These are phyloP conservation scores for Salvia hispanica DNA, from an alignment of 257 asterid species.

Conservation along the genomic window DNA sequence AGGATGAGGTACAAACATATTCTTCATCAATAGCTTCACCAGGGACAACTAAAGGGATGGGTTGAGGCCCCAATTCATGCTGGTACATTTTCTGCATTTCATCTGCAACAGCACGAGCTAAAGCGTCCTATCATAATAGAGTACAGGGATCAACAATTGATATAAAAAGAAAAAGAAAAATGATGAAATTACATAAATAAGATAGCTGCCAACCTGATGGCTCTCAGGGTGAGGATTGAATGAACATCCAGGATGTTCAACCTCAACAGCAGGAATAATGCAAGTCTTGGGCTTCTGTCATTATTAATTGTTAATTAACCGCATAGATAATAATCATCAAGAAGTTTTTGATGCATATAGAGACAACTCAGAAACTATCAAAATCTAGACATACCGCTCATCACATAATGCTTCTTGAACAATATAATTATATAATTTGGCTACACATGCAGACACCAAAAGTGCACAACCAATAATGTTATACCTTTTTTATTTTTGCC, in stretches of 20 bases:
- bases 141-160: conserved; percentile 19
- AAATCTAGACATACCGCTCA: not conserved
- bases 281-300: conserved; percentile 70
- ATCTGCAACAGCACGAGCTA: conserved; percentile 94
- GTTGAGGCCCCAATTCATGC: conserved; percentile 82
- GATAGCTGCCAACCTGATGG: conserved; percentile 64
- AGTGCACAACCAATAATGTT: conserved; percentile 7
- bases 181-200: conserved; percentile 19
- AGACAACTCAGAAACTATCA: conserved; percentile 17
- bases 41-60: conserved; percentile 71
- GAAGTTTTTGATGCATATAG: not conserved
- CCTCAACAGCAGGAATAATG: conserved; percentile 90
- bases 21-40: conserved; percentile 80
- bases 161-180: conserved; percentile 8
- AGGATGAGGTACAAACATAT: conserved; percentile 47
- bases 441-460: conserved; percentile 3
- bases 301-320: conserved; percentile 24
- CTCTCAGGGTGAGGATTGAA: conserved; percentile 83
- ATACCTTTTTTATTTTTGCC: conserved; percentile 62
- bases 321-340: not conserved
- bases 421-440: not conserved
- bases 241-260: conserved; percentile 92
- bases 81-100: conserved; percentile 88
- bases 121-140: conserved; percentile 66
- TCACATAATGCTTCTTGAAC: not conserved